A percentile compares a stretch with the other conserved stretches of the same genome.
These are phyloP conservation scores for Sphagnum contortum DNA, from an alignment of 225 moss, liverwort and hornwort species.

Conservation along the genomic window DNA sequence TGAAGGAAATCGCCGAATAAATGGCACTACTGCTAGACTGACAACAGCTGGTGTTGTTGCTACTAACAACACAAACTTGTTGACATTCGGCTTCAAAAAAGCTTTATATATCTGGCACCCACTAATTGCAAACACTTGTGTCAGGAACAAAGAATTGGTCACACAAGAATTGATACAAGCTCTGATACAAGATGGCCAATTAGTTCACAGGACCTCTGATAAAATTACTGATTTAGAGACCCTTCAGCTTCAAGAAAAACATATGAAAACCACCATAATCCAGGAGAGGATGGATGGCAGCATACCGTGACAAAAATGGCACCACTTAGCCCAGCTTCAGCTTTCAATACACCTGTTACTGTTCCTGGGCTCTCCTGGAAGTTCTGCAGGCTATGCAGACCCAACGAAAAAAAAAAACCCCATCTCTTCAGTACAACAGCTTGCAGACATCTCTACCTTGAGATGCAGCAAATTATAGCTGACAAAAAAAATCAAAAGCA, in stretches of 20 bases:
- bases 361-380: slow-evolving; percentile 76
- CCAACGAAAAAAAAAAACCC: not conserved
- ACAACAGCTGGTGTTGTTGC: slow-evolving; percentile 48
- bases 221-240: no score
- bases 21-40: slow-evolving; percentile 34
- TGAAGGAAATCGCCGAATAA: slow-evolving; percentile 51
- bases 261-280: no score
- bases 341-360: slow-evolving; percentile 73
- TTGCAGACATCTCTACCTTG: not conserved
- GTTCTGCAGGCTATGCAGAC: slow-evolving; percentile 58
- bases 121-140: not conserved
- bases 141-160: no score
- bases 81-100: slow-evolving; percentile 71
- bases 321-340: slow-evolving; percentile 80
- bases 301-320: slow-evolving; percentile 86
- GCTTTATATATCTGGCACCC: slow-evolving; percentile 74
- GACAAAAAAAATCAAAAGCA: not conserved
- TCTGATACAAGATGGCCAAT: not conserved
- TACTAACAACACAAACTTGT: slow-evolving; percentile 63
- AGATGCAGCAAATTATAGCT: not conserved
- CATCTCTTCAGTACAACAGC: not conserved
- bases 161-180: not conserved
- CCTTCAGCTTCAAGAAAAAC: no score
- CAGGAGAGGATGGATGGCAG: not conserved
- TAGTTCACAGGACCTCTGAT: no score